phyloP scores from a whole-genome alignment of 2,329 filamentous ascomycete genomes.

The Fusarium citri region DNA sequence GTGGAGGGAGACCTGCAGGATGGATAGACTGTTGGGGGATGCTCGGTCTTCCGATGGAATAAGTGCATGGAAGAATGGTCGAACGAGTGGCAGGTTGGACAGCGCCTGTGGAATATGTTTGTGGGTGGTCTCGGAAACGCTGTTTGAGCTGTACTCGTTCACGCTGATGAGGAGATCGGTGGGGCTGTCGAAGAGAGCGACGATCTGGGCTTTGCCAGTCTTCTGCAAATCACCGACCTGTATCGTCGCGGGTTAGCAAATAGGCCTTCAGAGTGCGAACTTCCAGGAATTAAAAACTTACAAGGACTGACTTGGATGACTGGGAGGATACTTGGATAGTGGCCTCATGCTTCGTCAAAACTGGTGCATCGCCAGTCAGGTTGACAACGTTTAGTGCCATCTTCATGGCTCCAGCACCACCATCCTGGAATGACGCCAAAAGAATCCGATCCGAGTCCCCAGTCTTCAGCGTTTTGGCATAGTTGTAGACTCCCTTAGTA shows the following conservation, averaged over 20 bases:
- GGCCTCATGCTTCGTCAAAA: not conserved
- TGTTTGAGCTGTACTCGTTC: not conserved
- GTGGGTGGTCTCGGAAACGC: not conserved
- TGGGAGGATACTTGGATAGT: not conserved
- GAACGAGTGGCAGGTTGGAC: not conserved
- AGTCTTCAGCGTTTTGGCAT: not conserved
- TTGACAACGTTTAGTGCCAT: not conserved
- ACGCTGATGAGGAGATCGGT: not conserved
- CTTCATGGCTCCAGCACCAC: not conserved
- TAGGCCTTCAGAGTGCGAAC: not conserved
- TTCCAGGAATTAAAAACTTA: not conserved
- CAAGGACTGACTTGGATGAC: not conserved
- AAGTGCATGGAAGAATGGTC: not conserved
- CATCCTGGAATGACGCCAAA: not conserved
- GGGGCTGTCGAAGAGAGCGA: not conserved
- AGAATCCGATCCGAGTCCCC: not conserved
- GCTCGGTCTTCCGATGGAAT: not conserved
- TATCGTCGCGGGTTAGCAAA: fast-evolving
- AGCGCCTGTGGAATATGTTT: not conserved
- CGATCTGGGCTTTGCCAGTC: not conserved
- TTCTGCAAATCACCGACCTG: not conserved
- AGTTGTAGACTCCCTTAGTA: not conserved
- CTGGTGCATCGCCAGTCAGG: not conserved
- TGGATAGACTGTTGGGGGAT: not conserved
- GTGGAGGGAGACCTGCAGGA: not conserved